Conservation (phyloP, 2,329 filamentous ascomycete species). For the Pseudovirgaria hyperparasitica region DNA sequence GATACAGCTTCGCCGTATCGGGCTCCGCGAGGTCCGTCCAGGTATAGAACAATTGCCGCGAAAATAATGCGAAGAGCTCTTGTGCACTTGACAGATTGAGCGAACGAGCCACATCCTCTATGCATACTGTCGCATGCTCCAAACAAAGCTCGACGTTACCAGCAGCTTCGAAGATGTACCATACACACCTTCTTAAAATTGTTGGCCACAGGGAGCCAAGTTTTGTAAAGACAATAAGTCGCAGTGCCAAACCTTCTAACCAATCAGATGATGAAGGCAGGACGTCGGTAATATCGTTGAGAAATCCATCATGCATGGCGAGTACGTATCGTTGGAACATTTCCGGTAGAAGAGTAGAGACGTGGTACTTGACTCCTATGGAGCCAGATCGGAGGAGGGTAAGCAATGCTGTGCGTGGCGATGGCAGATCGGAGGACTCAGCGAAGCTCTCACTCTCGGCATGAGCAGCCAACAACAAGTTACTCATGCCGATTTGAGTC, state of each 20-base stretch:
- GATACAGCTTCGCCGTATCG: conserved; percentile 4
- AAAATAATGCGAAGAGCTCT: conserved; percentile 70
- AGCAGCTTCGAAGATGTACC: conserved; percentile 87
- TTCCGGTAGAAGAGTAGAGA: conserved; percentile 55
- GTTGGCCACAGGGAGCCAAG: conserved; percentile 79
- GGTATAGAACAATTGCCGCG: conserved; percentile 78
- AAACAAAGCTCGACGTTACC: conserved; percentile 54
- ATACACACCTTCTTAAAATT: conserved; percentile 72
- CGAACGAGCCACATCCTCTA: conserved; percentile 50
- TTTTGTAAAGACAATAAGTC: conserved; percentile 61
- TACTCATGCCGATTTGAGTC: conserved; percentile 53
- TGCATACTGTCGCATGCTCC: conserved; percentile 59
- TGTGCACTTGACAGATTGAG: conserved; percentile 54
- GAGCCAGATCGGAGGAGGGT: conserved; percentile 54
- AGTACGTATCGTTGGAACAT: conserved; percentile 78
- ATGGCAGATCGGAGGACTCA: conserved; percentile 44
- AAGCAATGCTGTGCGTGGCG: conserved; percentile 60
- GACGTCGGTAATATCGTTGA: conserved; percentile 68
- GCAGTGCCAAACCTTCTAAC: conserved; percentile 72
- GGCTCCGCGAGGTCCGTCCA: conserved; percentile 61
- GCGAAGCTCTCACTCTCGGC: conserved; percentile 63
- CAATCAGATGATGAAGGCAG: conserved; percentile 62
- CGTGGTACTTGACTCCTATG: conserved; percentile 61
- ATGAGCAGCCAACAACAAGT: conserved; percentile 60
- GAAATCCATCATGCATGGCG: conserved; percentile 69